A percentile compares a stretch with the other conserved stretches of the same genome.
These are phyloP conservation scores for Exophiala phaeomuriformis DNA, from an alignment of 2,329 filamentous ascomycete genomes.

Conservation along the genomic window DNA sequence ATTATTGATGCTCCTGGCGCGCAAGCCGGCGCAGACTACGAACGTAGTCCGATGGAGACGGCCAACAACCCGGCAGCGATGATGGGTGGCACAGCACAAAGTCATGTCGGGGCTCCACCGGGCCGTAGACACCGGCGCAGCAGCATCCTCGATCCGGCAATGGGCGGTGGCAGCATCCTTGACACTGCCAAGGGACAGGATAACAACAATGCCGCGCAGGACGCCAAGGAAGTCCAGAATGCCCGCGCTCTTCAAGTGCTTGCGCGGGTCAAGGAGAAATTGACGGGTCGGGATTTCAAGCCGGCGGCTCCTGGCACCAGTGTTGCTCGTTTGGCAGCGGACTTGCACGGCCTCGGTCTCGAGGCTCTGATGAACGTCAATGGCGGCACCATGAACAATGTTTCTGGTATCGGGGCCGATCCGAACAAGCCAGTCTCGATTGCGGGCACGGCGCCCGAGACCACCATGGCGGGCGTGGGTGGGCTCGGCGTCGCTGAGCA, in stretches of 20 bases:
- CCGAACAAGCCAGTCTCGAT: constrained; percentile 8
- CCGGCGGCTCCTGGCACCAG: constrained; percentile 38
- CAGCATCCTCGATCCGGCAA: constrained; percentile 56
- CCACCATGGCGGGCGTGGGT: constrained; percentile 20
- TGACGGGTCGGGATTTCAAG: constrained; percentile 90
- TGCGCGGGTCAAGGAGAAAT: constrained; percentile 84
- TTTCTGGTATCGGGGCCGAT: background rate
- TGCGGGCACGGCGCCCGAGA: constrained; percentile 16
- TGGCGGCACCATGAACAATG: constrained; percentile 13
- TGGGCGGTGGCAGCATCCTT: constrained; percentile 36
- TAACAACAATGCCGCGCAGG: constrained; percentile 28
- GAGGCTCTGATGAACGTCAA: constrained; percentile 17
- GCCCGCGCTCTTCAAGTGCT: constrained; percentile 87
- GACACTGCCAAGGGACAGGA: constrained; percentile 37
- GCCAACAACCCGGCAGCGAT: constrained; percentile 34
- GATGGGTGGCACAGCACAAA: constrained; percentile 46
- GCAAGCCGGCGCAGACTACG: constrained; percentile 26
- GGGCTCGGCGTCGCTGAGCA: constrained; percentile 76
- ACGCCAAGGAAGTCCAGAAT: constrained; percentile 73
- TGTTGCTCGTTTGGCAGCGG: constrained; percentile 32
- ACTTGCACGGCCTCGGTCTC: constrained; percentile 17
- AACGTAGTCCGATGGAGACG: constrained; percentile 32
- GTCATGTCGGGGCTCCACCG: constrained; percentile 26
- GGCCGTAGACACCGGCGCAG: constrained; percentile 52
- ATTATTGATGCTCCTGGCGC: constrained; percentile 43